phyloP scores from a whole-genome alignment of 1,139 yeast species.

The Ogataea hybrid region DNA sequence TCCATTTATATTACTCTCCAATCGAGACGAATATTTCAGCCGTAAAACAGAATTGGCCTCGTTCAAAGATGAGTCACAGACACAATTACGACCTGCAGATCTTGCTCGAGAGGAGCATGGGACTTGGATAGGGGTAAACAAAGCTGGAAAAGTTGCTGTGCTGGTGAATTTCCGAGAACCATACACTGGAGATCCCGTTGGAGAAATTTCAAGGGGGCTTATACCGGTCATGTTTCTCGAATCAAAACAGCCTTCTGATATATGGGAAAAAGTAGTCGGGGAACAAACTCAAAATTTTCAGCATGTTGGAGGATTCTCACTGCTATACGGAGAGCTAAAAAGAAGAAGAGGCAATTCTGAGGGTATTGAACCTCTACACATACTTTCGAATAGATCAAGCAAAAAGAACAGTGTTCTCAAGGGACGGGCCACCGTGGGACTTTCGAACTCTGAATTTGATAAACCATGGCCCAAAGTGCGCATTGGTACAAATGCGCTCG shows the following conservation, averaged over 20 bases:
- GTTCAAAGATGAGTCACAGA: slow-evolving; percentile 38
- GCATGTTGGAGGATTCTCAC: slow-evolving; percentile 78
- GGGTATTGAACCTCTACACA: slow-evolving; percentile 39
- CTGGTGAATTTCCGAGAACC: slow-evolving; percentile 68
- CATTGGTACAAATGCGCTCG: slow-evolving; percentile 48
- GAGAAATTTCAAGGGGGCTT: slow-evolving; percentile 67
- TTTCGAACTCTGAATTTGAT: slow-evolving; percentile 61
- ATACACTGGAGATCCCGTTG: slow-evolving; percentile 29
- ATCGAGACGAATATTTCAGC: slow-evolving; percentile 79
- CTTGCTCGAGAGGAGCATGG: slow-evolving; percentile 75
- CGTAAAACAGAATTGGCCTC: slow-evolving; percentile 70
- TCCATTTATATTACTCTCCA: slow-evolving; percentile 71
- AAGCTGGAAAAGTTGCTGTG: slow-evolving; percentile 64
- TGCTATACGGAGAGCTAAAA: slow-evolving; percentile 64
- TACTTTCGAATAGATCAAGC: slow-evolving; percentile 46
- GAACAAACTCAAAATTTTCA: slow-evolving; percentile 37
- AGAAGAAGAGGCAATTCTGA: slow-evolving; percentile 27
- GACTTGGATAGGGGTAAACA: slow-evolving; percentile 84
- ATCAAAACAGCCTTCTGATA: slow-evolving; percentile 37
- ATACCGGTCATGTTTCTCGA: slow-evolving; percentile 61
- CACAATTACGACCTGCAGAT: slow-evolving; percentile 71
- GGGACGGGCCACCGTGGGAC: slow-evolving; percentile 43
- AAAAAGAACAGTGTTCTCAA: slow-evolving; percentile 33
- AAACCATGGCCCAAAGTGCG: slow-evolving; percentile 75
- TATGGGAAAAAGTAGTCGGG: slow-evolving; percentile 46